phyloP scores from a whole-genome alignment of 1,284 basidiomycete species.

The Amylostereum areolatum region DNA sequence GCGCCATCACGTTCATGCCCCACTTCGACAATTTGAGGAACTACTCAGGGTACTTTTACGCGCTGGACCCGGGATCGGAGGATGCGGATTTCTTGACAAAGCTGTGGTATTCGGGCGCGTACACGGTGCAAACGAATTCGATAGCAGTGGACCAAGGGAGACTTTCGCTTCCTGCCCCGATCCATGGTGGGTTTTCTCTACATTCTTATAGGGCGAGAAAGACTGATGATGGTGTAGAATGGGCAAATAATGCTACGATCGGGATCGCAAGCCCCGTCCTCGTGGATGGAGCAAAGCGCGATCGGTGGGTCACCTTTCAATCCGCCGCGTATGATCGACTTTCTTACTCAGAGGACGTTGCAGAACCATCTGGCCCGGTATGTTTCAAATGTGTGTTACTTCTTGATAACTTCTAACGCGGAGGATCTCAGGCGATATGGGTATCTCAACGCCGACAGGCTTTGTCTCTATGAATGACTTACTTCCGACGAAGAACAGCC shows the following conservation, averaged over 20 bases:
- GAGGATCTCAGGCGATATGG: constrained; percentile 44
- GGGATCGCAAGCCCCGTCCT: constrained; percentile 56
- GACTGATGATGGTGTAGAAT: constrained; percentile 28
- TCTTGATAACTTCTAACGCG: too few relatives aligned
- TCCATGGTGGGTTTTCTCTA: constrained; percentile 21
- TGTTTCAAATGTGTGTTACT: too few relatives aligned
- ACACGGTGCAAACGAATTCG: constrained; percentile 56
- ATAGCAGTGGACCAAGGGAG: constrained; percentile 48
- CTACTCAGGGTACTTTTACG: constrained; percentile 53
- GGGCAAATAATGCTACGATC: constrained; percentile 51
- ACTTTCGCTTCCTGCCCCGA: constrained; percentile 38
- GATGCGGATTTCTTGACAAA: constrained; percentile 49
- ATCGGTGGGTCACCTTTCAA: constrained; percentile 34
- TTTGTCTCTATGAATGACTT: constrained; percentile 58
- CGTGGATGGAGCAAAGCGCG: constrained; percentile 58
- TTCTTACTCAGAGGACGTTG: too few relatives aligned
- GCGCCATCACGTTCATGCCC: constrained; percentile 50
- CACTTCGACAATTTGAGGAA: constrained; percentile 44
- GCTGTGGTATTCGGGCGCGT: constrained; percentile 60
- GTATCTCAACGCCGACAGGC: constrained; percentile 53
- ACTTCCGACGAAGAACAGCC: constrained; percentile 33
- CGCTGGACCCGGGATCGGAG: constrained; percentile 37
- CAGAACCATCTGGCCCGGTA: constrained; percentile 54
- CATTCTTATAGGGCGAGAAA: neutral
- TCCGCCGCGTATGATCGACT: constrained; percentile 14